Percentiles rank a stretch among this genome's conserved stretches.
Evolutionary conservation across 176 grass and related monocot genomes (phyloP).

Genomic region (bread wheat (Triticum aestivum)): DNA sequence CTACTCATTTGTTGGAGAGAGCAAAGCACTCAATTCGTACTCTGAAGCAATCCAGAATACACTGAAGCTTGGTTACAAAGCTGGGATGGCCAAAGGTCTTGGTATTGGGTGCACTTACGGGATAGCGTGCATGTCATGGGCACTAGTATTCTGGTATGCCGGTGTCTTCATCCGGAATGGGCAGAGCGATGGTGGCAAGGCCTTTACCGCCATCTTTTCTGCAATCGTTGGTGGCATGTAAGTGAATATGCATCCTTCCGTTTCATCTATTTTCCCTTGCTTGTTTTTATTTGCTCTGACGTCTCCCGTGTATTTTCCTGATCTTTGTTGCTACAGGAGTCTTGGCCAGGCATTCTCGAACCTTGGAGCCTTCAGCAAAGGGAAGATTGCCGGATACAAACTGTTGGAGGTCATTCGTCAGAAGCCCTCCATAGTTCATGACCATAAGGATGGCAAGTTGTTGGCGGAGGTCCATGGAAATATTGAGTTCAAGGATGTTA

Average conservation of each 20-base stretch:
- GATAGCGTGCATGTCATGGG: constrained; percentile 99
- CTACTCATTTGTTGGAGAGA: constrained; percentile 94
- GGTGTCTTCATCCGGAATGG: constrained; percentile 96
- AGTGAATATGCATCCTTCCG: constrained; percentile 27
- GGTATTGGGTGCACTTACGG: constrained; percentile 97
- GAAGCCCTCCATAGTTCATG: constrained; percentile 84
- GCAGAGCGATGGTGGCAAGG: constrained; percentile 88
- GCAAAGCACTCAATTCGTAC: constrained; percentile 91
- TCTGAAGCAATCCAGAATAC: constrained; percentile 93
- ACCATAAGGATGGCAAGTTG: constrained; percentile 78
- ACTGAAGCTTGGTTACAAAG: constrained; percentile 94
- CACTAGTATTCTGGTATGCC: constrained; percentile 95
- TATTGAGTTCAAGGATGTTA: constrained; percentile 98
- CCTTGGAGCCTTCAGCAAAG: constrained; percentile 98
- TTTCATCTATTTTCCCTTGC: background rate
- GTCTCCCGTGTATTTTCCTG: background rate
- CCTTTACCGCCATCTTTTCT: constrained; percentile 95
- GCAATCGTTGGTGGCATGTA: constrained; percentile 95
- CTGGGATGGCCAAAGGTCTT: constrained; percentile 97
- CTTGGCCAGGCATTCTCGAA: constrained; percentile 99
- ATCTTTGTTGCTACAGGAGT: constrained; percentile 61
- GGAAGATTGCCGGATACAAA: constrained; percentile 95
- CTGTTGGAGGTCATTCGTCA: constrained; percentile 87
- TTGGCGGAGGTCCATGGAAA: constrained; percentile 93
- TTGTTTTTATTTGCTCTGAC: background rate